These are phyloP conservation scores for Dioscorea alata DNA, from an alignment of 106 monocot species.

Conservation along the genomic window DNA sequence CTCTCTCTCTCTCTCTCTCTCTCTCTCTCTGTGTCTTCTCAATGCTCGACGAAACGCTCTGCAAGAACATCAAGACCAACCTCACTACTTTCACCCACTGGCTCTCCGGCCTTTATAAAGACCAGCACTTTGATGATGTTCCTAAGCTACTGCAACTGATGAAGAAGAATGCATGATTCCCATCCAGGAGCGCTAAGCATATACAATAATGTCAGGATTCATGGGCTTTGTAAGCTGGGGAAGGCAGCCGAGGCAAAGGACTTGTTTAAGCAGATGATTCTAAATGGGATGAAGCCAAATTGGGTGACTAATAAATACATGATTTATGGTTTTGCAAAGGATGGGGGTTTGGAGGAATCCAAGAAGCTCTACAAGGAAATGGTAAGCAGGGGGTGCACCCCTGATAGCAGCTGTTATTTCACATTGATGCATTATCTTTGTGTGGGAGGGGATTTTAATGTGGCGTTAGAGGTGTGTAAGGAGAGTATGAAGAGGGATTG, in stretches of 20 bases:
- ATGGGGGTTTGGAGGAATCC: slow-evolving; percentile 47
- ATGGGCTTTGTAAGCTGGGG: slow-evolving; percentile 20
- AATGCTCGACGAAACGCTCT: too few species aligned
- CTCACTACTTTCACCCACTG: too few species aligned
- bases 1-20: too few species aligned
- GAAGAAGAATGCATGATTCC: slow-evolving; percentile 41
- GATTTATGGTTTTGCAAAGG: slow-evolving; percentile 52
- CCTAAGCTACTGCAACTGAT: slow-evolving; percentile 67
- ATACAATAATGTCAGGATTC: slow-evolving; percentile 50
- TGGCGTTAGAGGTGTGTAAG: slow-evolving; percentile 39
- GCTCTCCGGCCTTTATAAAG: slow-evolving; percentile 17
- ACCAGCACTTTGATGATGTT: slow-evolving; percentile 37
- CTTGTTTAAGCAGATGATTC: slow-evolving; percentile 48
- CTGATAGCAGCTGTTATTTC: slow-evolving; percentile 44
- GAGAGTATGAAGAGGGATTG: slow-evolving; percentile 51
- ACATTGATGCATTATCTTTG: slow-evolving; percentile 40
- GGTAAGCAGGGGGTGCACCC: slow-evolving; percentile 23
- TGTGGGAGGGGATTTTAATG: slow-evolving; percentile 51
- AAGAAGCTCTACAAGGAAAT: slow-evolving; percentile 49
- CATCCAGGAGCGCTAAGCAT: slow-evolving; percentile 33
- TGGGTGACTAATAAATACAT: slow-evolving; percentile 55
- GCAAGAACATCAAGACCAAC: too few species aligned
- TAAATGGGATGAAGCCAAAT: slow-evolving; percentile 56
- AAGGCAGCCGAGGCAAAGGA: slow-evolving; percentile 35
- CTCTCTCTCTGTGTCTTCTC: too few species aligned